Evolutionary conservation across 2,329 filamentous ascomycete species (phyloP).

Genomic region (Gyromitra esculenta): DNA sequence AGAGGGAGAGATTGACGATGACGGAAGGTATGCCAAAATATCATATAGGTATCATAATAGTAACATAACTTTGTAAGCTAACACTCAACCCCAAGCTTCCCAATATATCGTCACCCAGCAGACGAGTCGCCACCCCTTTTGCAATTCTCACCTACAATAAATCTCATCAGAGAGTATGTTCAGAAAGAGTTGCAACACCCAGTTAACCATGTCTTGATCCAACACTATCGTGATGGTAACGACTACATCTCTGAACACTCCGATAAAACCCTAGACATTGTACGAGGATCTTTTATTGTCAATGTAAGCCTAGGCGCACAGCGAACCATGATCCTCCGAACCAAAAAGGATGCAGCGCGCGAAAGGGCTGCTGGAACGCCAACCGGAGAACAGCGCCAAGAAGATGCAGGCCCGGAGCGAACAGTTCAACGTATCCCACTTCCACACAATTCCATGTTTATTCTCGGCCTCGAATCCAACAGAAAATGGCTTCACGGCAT

Average conservation of each 20-base stretch:
- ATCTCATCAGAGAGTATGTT: conserved; percentile 72
- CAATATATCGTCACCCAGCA: conserved; percentile 92
- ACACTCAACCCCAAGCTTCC: conserved; percentile 66
- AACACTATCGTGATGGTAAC: conserved; percentile 85
- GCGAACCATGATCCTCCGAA: conserved; percentile 87
- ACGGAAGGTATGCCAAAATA: conserved; percentile 64
- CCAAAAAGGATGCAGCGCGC: conserved; percentile 69
- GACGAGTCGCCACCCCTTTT: conserved; percentile 84
- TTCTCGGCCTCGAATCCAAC: conserved; percentile 83
- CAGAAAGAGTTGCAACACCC: conserved; percentile 79
- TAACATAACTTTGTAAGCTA: conserved; percentile 14
- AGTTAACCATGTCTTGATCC: conserved; percentile 91
- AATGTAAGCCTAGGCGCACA: conserved; percentile 95
- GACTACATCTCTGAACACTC: conserved; percentile 97
- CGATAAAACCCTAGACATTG: conserved; percentile 95
- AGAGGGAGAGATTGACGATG: conserved; percentile 75
- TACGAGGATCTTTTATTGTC: conserved; percentile 80
- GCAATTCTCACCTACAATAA: conserved; percentile 78
- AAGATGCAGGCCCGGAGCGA: conserved; percentile 61
- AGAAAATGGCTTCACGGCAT: conserved; percentile 92
- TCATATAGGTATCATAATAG: conserved; percentile 2
- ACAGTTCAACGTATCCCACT: conserved; percentile 75
- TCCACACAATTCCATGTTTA: conserved; percentile 88
- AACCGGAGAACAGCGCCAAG: conserved; percentile 33
- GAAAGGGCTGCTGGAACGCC: conserved; percentile 36